Evolutionary conservation across 257 asterid species (phyloP), one percentile per base, ranked within the genome.

Genomic region (Echites panduratus): DNA sequence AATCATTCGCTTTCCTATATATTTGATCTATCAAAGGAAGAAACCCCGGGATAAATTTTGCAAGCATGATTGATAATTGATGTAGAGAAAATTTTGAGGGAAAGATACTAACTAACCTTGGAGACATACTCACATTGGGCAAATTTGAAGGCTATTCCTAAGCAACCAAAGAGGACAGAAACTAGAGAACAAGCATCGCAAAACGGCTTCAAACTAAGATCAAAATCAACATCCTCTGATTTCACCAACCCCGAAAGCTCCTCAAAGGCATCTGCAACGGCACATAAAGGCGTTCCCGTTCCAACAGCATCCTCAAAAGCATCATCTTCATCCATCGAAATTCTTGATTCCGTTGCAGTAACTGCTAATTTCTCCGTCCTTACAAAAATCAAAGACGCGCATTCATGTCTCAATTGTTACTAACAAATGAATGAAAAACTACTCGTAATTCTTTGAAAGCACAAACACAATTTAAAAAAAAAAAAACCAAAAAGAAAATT

Each of bases 61-160:
- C 13, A 27, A 2, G 26, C n/a, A 16, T 41, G 47, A 19, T 10
- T 44, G 9, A 50, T 14, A 16, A 49, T 32, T 38, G 49, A 52
- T 10, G 50, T 20, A 57, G 6, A 38, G 10, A 58, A 9, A 24
- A 63, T 38, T 7, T 0, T 20, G 26, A 6, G 7, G 12, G n/a
- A 17, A 27, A 7, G 19, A 1, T n/a, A 78, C 86, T 4, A 73
- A 78, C 86, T 4, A 73, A 94, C 99, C 95, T 94, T 94, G 40
- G 95, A 80, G 63, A 79, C 85, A 66, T 89, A 95, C 86, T 95
- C 99, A 82, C 82, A 59, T 73, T 95, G 97, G 3, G 99, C 99
- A 76, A 95, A 95, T 77, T 88, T 95, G 64, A 95, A 95, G 38
- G 99, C 98, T 16, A 95, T 77, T 12, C 99, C 99, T 47, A 95